phyloP scores from a whole-genome alignment of 179 eudicot species.

The Spinacia oleracea region DNA sequence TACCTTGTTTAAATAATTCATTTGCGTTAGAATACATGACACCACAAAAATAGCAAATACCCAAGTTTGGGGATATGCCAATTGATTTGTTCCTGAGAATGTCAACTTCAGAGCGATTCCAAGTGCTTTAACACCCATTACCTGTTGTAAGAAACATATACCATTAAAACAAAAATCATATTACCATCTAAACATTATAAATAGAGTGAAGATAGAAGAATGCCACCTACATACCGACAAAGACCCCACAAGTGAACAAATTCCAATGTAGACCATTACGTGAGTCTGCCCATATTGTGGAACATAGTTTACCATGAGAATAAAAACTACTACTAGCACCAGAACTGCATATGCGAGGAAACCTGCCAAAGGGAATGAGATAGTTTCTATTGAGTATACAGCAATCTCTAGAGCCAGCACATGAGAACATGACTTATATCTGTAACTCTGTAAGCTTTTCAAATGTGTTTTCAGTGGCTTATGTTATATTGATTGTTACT shows the following conservation, averaged over 20 bases:
- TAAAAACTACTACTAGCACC: conserved; percentile 52
- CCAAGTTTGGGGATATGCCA: conserved; percentile 86
- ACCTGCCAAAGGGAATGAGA: conserved; percentile 43
- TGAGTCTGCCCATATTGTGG: conserved; percentile 82
- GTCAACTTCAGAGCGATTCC: conserved; percentile 89
- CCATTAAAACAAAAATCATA: conserved; percentile 1
- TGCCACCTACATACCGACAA: conserved; percentile 54
- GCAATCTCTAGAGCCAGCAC: neutral
- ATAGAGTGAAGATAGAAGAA: neutral
- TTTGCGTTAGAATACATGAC: conserved; percentile 68
- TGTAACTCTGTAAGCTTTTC: neutral
- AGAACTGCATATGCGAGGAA: conserved; percentile 61
- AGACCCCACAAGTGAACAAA: conserved; percentile 83
- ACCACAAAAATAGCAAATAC: conserved; percentile 53
- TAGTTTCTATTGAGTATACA: neutral
- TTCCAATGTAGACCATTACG: conserved; percentile 74
- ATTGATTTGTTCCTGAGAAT: conserved; percentile 76
- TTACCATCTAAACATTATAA: neutral
- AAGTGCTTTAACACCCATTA: conserved; percentile 88
- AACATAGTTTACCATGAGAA: conserved; percentile 53
- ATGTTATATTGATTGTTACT: neutral
- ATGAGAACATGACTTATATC: neutral
- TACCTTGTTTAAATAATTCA: conserved; percentile 91
- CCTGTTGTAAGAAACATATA: conserved; percentile 46
- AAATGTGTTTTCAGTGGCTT: neutral